Conservation (phyloP, 208 protist species). For the Leishmania guyanensis region DNA sequence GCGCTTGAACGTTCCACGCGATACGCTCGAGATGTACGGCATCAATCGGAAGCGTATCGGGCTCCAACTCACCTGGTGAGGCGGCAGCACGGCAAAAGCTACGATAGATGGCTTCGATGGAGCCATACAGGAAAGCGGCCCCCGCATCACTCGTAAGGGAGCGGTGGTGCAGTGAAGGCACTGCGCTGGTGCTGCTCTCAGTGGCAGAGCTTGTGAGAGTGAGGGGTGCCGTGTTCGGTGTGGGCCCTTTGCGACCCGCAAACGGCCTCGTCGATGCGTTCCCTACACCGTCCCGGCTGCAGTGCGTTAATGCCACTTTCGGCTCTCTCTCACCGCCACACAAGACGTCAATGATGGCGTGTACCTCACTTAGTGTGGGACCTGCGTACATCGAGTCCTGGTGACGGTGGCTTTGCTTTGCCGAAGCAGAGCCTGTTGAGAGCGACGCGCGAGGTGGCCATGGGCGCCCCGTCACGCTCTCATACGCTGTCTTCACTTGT, state of each 20-base stretch:
- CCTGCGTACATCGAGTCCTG: slow-evolving; percentile 2
- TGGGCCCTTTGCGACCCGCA: no score
- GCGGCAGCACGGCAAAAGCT: slow-evolving; percentile 9
- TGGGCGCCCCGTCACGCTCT: slow-evolving; percentile 24
- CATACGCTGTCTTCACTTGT: slow-evolving; percentile 24
- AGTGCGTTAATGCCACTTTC: not conserved
- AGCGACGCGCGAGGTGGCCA: slow-evolving; percentile 2
- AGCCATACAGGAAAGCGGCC: slow-evolving; percentile 18
- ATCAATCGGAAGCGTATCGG: slow-evolving; percentile 15
- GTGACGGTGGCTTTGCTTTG: not conserved
- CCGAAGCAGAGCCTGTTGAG: not conserved
- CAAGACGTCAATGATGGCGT: slow-evolving; percentile 37
- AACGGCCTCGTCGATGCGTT: slow-evolving; percentile 1
- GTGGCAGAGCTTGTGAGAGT: not conserved
- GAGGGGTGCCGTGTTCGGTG: not conserved
- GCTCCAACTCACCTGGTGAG: slow-evolving; percentile 15
- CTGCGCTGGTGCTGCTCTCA: not conserved
- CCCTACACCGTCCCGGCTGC: not conserved
- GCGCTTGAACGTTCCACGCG: slow-evolving; percentile 11
- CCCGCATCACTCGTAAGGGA: not conserved
- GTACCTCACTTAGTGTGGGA: slow-evolving; percentile 48
- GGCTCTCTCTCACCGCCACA: not conserved
- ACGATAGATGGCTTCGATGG: slow-evolving; percentile 28
- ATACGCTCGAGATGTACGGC: slow-evolving; percentile 26
- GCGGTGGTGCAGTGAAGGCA: no score